A percentile compares a stretch with the other conserved stretches of the same genome.
Conservation (phyloP, 345 rosid species). For the Cardiospermum halicacabum region DNA sequence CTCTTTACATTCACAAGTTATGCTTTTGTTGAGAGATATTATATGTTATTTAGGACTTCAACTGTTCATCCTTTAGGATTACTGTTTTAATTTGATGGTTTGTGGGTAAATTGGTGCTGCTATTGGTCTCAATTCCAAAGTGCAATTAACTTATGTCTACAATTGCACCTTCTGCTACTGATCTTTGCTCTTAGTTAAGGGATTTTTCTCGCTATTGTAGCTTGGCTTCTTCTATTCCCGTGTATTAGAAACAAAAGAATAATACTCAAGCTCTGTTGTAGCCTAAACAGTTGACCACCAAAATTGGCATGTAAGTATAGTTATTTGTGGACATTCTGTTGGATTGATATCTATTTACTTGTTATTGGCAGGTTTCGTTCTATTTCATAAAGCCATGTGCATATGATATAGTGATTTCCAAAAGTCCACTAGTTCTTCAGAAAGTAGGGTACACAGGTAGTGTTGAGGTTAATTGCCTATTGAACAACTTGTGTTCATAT, state of each 20-base stretch:
- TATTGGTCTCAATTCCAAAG: neutral
- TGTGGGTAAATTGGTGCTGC: neutral
- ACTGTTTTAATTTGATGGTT: neutral
- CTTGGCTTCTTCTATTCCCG: no score
- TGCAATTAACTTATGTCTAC: neutral
- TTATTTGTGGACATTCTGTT: neutral
- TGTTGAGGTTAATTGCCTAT: constrained; percentile 64
- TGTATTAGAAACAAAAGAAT: no score
- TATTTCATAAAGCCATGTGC: constrained; percentile 91
- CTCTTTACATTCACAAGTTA: no score
- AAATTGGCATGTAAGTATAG: no score
- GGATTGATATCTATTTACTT: constrained; percentile 11
- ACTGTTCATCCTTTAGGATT: no score
- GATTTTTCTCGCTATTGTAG: neutral
- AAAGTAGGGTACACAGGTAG: constrained; percentile 85
- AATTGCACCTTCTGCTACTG: neutral
- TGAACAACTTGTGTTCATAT: neutral
- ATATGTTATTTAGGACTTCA: no score
- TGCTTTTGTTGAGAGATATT: no score
- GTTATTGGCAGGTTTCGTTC: constrained; percentile 62
- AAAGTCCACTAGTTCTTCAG: constrained; percentile 92
- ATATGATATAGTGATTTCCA: constrained; percentile 87
- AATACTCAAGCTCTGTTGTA: no score
- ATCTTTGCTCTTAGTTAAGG: neutral
- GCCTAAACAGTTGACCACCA: no score